Evolutionary conservation across 2,329 filamentous ascomycete genomes (phyloP).

Genomic region (Xylariomycetidae sp.): DNA sequence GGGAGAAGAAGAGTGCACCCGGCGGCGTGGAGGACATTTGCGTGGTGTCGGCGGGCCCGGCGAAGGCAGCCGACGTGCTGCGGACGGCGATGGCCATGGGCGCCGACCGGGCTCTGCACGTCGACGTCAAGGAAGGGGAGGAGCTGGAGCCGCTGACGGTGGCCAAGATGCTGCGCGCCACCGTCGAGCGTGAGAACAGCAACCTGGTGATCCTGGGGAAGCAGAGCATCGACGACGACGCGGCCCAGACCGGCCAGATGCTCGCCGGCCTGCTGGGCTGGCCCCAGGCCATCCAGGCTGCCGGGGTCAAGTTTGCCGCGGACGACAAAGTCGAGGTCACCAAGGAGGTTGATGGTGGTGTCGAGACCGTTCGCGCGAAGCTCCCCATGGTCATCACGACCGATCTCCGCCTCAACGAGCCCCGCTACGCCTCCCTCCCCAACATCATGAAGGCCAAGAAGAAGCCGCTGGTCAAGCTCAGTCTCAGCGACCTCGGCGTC

Average conservation of each 20-base stretch:
- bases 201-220: conserved; percentile 94
- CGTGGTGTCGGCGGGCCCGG: conserved; percentile 78
- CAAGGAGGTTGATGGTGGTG: conserved; percentile 90
- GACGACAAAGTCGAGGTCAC: conserved; percentile 69
- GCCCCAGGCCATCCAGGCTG: conserved; percentile 92
- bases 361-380: conserved; percentile 79
- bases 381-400: conserved; percentile 93
- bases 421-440: conserved; percentile 87
- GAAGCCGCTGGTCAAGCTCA: conserved; percentile 95
- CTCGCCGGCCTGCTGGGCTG: conserved; percentile 86
- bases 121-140: conserved; percentile 69
- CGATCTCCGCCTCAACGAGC: conserved; percentile 90
- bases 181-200: conserved; percentile 76
- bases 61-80: conserved; percentile 82
- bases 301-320: conserved; percentile 66
- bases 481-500: conserved; percentile 72
- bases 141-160: conserved; percentile 83
- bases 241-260: conserved; percentile 96
- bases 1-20: conserved; percentile 71
- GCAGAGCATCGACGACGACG: conserved; percentile 97
- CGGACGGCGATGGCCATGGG: conserved; percentile 99
- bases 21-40: conserved; percentile 85
- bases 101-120: conserved; percentile 84
- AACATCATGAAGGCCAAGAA: conserved; percentile 99
- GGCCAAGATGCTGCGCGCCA: conserved; percentile 78